Conservation (phyloP, 2,329 filamentous ascomycete species). For the Thielaviopsis euricoi region DNA sequence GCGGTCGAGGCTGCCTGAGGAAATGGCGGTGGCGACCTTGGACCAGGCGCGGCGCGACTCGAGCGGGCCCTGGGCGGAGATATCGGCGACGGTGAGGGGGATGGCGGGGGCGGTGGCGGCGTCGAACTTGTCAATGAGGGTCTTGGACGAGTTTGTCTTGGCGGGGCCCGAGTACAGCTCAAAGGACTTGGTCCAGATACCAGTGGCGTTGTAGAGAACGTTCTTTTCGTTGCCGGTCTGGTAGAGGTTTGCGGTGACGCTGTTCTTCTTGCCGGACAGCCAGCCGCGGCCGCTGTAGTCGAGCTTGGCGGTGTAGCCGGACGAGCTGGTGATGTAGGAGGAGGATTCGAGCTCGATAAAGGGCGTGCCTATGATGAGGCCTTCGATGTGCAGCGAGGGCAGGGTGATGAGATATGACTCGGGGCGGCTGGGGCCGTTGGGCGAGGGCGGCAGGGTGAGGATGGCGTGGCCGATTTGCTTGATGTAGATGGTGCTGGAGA, state of each 20-base stretch:
- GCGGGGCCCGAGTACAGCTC: conserved; percentile 51
- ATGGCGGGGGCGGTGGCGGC: conserved; percentile 42
- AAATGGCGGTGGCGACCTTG: conserved; percentile 62
- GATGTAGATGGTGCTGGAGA: conserved; percentile 83
- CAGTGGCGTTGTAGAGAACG: conserved; percentile 63
- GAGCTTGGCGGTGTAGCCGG: conserved; percentile 75
- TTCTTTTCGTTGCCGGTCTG: conserved; percentile 55
- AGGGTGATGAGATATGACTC: conserved; percentile 85
- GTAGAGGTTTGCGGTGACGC: conserved; percentile 60
- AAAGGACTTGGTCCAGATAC: conserved; percentile 80
- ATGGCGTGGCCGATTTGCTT: conserved; percentile 88
- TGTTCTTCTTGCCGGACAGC: conserved; percentile 93
- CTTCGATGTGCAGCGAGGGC: conserved; percentile 83
- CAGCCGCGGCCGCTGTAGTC: conserved; percentile 90
- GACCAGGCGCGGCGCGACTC: conserved; percentile 81
- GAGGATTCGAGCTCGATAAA: conserved; percentile 81
- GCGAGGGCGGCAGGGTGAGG: conserved; percentile 46
- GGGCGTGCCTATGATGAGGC: conserved; percentile 68
- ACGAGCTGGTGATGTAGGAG: conserved; percentile 73
- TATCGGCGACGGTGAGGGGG: conserved; percentile 50
- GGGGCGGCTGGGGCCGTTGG: conserved; percentile 19
- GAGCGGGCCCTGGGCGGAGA: conserved; percentile 69
- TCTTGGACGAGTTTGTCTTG: conserved; percentile 32
- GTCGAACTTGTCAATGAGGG: conserved; percentile 42
- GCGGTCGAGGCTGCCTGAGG: conserved; percentile 66